Conservation (phyloP, 257 asterid species). For the Solanum tarijense region DNA sequence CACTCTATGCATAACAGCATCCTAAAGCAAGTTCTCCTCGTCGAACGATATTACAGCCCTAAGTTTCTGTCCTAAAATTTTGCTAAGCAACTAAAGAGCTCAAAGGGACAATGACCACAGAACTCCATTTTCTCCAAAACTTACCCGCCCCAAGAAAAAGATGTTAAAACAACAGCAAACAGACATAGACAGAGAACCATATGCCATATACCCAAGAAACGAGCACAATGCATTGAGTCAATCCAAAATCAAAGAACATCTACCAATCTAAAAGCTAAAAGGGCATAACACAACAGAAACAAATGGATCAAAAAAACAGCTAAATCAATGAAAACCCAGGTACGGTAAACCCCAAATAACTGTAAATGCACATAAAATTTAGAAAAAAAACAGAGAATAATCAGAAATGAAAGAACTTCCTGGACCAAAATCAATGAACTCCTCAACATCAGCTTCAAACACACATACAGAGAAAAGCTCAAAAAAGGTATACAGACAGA, state of each 20-base stretch:
- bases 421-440: neutral
- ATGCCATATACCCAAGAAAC: neutral
- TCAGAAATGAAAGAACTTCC: neutral
- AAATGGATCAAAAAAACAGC: neutral
- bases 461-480: neutral
- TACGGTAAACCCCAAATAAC: neutral
- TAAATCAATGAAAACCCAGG: neutral
- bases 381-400: neutral
- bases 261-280: neutral
- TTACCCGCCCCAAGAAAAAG: neutral
- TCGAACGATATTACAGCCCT: neutral
- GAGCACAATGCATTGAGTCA: neutral
- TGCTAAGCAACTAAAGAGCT: neutral
- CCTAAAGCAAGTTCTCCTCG: neutral
- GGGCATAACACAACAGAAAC: neutral
- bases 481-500: neutral
- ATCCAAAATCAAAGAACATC: neutral
- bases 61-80: neutral
- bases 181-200: neutral
- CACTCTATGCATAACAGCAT: neutral
- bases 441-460: neutral
- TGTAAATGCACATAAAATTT: neutral
- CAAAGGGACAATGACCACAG: neutral
- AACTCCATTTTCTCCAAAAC: neutral
- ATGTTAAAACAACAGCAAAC: neutral